Evolutionary conservation across 23 red algal genomes (phyloP).

Genomic region (Gracilaria domingensis): DNA sequence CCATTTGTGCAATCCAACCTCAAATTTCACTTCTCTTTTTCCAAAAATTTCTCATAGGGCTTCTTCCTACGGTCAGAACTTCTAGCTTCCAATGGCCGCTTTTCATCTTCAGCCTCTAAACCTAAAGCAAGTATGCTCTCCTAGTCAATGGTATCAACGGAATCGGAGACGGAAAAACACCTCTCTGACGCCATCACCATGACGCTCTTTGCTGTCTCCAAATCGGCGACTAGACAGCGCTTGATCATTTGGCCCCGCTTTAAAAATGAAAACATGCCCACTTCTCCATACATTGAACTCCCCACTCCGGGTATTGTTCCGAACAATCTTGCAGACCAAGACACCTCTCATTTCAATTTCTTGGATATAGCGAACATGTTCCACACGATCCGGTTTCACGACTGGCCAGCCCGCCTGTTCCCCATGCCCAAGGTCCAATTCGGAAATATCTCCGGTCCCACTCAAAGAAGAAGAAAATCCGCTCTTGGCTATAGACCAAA

Average conservation of each 20-base stretch:
- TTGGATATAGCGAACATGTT: constrained; percentile 44
- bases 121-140: not conserved
- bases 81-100: no score
- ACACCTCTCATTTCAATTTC: not conserved
- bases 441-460: not conserved
- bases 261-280: constrained; percentile 2
- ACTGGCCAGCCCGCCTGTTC: not conserved
- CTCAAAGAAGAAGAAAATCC: not conserved
- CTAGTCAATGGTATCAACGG: not conserved
- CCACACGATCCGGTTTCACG: constrained; percentile 27
- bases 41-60: no score
- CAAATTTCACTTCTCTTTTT: no score
- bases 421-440: not conserved
- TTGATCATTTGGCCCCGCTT: constrained; percentile 31
- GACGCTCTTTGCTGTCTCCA: constrained; percentile 8
- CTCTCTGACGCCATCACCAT: not conserved
- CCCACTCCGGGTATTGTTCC: constrained; percentile 24
- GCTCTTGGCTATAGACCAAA: not conserved
- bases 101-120: not conserved
- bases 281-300: not conserved
- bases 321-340: not conserved
- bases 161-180: not conserved
- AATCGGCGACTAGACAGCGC: not conserved
- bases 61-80: no score
- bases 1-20: no score